Base-by-base conservation (phyloP, 2,329 filamentous ascomycete species). In the Fusarium algeriense region DNA sequence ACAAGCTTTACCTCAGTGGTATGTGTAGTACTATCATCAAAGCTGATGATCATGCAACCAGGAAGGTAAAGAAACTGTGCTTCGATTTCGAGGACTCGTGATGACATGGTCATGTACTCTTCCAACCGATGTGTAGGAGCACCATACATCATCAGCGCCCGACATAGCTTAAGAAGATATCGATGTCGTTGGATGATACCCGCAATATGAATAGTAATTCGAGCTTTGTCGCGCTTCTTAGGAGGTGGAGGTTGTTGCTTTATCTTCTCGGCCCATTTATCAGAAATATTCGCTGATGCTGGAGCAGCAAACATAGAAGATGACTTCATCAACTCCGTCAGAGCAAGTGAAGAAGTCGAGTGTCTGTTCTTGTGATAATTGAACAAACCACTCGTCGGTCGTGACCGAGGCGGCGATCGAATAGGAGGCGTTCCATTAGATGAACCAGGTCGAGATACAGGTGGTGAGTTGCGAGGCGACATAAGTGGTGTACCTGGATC, bases 31-130 rank as follows among this genome's bases (percentile, higher is more conserved):
- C 82, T 85, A 69, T 95, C 93, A 76, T 93, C 94, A 77, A 98
- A 97, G 7, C 93, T 95, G 77, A 97, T 92, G 61, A 98, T 93
- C 95, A 98, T 98, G 77, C 93, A 97, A 0, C 93, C 93, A 0
- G 95, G 94, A 34, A 97, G 89, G 78, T 97, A 98, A 26, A 97
- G 83, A 74, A 96, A 97, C 76, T 97, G 94, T 9, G 92, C 92
- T 71, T 97, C 92, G 19, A 97, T 95, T 80, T 95, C 93, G 40
- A 98, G 87, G 3, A 96, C 93, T n/a, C 93, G 88, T 3, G 95
- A 91, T 12, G 93, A 94, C 92, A 95, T 97, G 69, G 88, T 91
- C 89, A 98, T 91, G 80, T 97, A 97, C 78, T 97, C 92, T 80
- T 98, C 95, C 23, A 98, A 84, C 14, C 95, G 91, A 82, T 98